Evolutionary conservation across 75 land plant species (phyloP).

Genomic region (Pinus taeda): DNA sequence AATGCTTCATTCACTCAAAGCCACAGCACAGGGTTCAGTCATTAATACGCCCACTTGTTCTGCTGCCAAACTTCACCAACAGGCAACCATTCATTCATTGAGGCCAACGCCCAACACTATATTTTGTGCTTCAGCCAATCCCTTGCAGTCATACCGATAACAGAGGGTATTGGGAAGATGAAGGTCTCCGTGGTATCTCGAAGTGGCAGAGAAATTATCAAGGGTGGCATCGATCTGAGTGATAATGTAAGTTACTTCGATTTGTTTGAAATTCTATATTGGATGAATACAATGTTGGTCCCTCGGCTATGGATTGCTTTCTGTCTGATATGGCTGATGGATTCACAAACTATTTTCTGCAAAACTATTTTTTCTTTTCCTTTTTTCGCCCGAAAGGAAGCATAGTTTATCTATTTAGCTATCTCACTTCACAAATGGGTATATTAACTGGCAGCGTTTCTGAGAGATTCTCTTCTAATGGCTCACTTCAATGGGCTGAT

Average conservation of each 20-base stretch:
- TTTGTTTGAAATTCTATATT: neutral
- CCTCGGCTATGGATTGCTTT: neutral
- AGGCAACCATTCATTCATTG: no score
- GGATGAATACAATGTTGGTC: neutral
- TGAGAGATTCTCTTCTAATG: neutral
- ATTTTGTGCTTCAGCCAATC: no score
- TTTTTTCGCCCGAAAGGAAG: neutral
- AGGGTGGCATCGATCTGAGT: slow-evolving; percentile 70
- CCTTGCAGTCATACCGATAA: no score
- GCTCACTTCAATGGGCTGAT: neutral
- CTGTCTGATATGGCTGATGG: slow-evolving; percentile 6
- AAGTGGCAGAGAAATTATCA: slow-evolving; percentile 75
- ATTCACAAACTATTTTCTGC: neutral
- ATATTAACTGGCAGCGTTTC: neutral
- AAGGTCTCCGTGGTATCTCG: slow-evolving; percentile 70
- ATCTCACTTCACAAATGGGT: neutral
- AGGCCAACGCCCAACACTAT: no score
- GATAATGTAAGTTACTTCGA: slow-evolving; percentile 34
- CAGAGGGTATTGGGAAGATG: slow-evolving; percentile 28
- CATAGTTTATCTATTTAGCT: neutral
- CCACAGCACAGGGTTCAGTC: no score
- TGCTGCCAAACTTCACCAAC: no score
- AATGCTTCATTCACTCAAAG: no score
- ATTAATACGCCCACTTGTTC: no score
- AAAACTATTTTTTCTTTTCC: neutral